A percentile compares a stretch with the other conserved stretches of the same genome.
Conservation (phyloP, 106 monocot genomes). For the Posidonia australis region DNA sequence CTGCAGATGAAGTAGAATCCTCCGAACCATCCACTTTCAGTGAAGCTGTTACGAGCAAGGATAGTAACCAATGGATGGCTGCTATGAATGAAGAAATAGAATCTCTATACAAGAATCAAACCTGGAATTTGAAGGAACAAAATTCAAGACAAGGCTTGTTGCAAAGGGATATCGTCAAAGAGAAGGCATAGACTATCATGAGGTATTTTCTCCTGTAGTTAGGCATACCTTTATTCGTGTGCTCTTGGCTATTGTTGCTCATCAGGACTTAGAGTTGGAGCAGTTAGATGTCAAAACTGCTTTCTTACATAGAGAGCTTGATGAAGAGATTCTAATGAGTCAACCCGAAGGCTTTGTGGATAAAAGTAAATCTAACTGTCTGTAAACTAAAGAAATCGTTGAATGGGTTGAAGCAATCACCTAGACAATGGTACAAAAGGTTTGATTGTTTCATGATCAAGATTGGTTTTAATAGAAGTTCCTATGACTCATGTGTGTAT, state of each 20-base stretch:
- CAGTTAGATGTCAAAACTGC: neutral
- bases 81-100: neutral
- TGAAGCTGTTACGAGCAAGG: neutral
- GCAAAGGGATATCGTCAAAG: neutral
- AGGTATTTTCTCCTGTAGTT: conserved; percentile 2
- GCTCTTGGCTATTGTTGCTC: neutral
- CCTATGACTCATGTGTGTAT: neutral
- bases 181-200: conserved; percentile 4
- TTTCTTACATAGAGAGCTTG: neutral
- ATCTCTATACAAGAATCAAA: conserved; percentile 1
- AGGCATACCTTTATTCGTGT: neutral
- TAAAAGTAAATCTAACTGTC: neutral
- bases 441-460: neutral
- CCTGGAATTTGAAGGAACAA: neutral
- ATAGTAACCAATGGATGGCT: neutral
- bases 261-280: neutral
- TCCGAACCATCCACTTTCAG: neutral
- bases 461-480: neutral
- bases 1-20: neutral
- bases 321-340: neutral
- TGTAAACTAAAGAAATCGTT: neutral
- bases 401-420: neutral
- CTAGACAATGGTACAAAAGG: neutral
- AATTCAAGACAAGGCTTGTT: neutral
- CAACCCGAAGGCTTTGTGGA: neutral